These are phyloP conservation scores for Epichloe scottii DNA, from an alignment of 2,329 filamentous ascomycete species.

Conservation along the genomic window DNA sequence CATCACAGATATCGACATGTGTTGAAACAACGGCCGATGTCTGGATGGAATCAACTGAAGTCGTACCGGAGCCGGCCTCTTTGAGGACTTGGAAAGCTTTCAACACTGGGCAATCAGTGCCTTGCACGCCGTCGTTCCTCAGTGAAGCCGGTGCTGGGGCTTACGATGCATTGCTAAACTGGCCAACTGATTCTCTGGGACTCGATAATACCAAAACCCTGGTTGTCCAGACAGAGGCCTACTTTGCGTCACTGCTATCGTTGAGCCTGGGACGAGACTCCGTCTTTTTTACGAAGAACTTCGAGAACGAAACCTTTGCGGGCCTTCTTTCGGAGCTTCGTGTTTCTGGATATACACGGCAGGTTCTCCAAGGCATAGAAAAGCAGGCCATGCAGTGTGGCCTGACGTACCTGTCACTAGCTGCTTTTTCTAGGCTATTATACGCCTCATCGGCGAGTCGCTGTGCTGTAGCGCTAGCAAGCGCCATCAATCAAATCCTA, in stretches of 20 bases:
- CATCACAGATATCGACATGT: conserved; percentile 4
- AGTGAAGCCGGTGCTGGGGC: conserved; percentile 54
- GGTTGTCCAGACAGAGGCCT: conserved; percentile 35
- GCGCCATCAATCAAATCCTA: conserved; percentile 34
- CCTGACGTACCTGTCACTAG: conserved; percentile 32
- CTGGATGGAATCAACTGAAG: conserved; percentile 33
- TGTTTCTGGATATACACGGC: conserved; percentile 43
- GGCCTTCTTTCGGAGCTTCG: conserved; percentile 33
- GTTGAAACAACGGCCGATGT: conserved; percentile 15
- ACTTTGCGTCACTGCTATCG: conserved; percentile 46
- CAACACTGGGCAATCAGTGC: conserved; percentile 22
- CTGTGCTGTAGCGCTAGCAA: conserved; percentile 39
- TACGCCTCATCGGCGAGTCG: conserved; percentile 32
- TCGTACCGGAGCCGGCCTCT: conserved; percentile 19
- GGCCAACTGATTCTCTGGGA: conserved; percentile 26
- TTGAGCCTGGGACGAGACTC: conserved; percentile 61
- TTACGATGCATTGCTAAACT: conserved; percentile 50
- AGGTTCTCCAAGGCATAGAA: conserved; percentile 34
- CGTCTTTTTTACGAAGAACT: conserved; percentile 53
- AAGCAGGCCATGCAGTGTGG: conserved; percentile 34
- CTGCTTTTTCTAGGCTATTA: conserved; percentile 31
- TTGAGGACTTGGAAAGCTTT: conserved; percentile 64
- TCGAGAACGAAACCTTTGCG: conserved; percentile 38
- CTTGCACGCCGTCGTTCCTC: conserved; percentile 40
- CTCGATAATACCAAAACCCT: conserved; percentile 25